Evolutionary conservation across 2,329 filamentous ascomycete species (phyloP), one percentile per base, ranked within the genome.

Genomic region (Fusarium sp.): DNA sequence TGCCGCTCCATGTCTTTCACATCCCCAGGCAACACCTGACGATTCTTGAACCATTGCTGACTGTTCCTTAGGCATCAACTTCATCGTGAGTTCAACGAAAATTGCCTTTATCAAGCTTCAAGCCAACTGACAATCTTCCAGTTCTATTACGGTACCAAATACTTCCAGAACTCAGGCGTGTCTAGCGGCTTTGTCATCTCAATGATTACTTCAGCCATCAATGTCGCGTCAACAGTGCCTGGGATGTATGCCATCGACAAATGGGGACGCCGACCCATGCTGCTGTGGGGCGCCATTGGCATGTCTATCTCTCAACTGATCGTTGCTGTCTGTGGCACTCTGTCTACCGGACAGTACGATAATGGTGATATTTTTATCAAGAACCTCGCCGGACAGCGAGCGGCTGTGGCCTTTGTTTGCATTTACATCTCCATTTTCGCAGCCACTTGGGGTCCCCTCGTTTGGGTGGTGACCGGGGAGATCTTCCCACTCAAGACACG

Each of bases 351-450:
- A 34, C 88, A 90, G 75, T 77, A 82, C 50, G 60, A 70, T 11
- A 72, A 76, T n/a, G 88, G 88, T 8, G 80, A 79, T n/a, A 83
- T 85, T 63, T 80, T 82, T 46, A 85, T 88, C 29, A 83, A 82
- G 73, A 88, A 84, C 67, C 54, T 85, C 5, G 79, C 77, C 1
- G 87, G 85, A 0, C 86, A 89, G 66, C 88, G 87, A 74, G 85
- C 85, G 0, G 83, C 84, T 25, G 88, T 91, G 24, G 84, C 88
- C 3, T 90, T 91, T 64, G 83, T 90, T 30, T 92, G 90, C 80
- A 84, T 92, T 71, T 92, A 90, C 81, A 92, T 93, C 78, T 91
- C 91, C 84, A 92, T 91, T 84, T 93, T 92, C 72, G 91, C 91
- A 44, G 86, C 87, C 5, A 91, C 90, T 3, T 93, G 90, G 90